These are phyloP conservation scores for Elaeis guineensis DNA, from an alignment of 176 grass and related monocot species.

Conservation along the genomic window DNA sequence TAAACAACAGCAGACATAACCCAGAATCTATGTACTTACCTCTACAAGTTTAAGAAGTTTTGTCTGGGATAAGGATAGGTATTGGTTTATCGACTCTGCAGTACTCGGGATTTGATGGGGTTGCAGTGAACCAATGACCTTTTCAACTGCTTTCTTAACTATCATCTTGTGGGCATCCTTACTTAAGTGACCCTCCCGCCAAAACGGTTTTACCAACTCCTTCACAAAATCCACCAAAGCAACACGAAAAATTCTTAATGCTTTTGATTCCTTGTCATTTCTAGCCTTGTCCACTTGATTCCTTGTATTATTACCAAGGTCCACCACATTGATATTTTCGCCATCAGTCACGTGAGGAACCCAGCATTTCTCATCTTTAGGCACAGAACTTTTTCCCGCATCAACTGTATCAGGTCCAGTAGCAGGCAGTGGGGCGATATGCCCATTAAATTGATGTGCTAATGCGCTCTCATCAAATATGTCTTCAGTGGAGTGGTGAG, in stretches of 20 bases:
- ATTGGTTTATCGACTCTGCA: constrained; percentile 29
- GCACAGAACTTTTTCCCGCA: constrained; percentile 6
- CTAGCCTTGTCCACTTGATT: constrained; percentile 9
- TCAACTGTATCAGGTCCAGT: not conserved
- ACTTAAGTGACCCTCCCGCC: constrained; percentile 53
- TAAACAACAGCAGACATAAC: not conserved
- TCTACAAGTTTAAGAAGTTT: constrained; percentile 58
- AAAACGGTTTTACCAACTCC: constrained; percentile 55
- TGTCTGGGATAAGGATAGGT: constrained; percentile 22
- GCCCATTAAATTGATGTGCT: constrained; percentile 29
- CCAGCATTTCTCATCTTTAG: constrained; percentile 22
- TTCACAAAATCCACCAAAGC: constrained; percentile 61
- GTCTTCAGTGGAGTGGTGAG: not conserved
- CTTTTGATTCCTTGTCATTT: constrained; percentile 15
- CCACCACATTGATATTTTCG: constrained; percentile 10
- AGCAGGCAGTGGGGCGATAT: not conserved
- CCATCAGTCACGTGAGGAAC: constrained; percentile 16
- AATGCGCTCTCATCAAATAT: constrained; percentile 22
- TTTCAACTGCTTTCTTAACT: constrained; percentile 56
- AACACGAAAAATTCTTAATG: constrained; percentile 24
- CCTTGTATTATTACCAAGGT: not conserved
- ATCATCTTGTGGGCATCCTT: constrained; percentile 56
- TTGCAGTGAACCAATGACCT: constrained; percentile 39
- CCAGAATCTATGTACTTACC: constrained; percentile 20
- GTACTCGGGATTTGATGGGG: constrained; percentile 40